Conservation (phyloP, 192 early-diverging fungal species). For the Rhizoclosmatium sp. region DNA sequence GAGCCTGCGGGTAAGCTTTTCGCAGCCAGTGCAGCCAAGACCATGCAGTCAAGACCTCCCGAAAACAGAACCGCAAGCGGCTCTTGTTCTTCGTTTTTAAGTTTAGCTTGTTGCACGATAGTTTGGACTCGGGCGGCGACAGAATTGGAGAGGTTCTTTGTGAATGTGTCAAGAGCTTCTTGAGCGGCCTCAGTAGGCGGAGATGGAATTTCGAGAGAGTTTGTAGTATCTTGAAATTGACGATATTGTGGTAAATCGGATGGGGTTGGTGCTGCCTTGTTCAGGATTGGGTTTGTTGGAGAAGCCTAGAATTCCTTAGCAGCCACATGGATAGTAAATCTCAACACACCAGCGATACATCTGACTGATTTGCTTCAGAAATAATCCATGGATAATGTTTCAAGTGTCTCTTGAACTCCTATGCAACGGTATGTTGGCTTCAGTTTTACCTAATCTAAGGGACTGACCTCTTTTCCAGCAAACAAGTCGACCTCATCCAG, state of each 20-base stretch:
- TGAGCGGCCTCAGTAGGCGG: background rate
- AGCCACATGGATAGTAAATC: too few relatives aligned
- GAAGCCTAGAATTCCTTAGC: background rate
- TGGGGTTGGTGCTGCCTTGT: background rate
- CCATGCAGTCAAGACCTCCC: conserved; percentile 93
- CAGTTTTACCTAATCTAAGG: background rate
- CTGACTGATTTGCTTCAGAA: background rate
- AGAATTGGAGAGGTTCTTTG: background rate
- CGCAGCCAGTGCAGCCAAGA: conserved; percentile 83
- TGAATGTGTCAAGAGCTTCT: background rate
- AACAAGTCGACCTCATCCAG: conserved; percentile 13
- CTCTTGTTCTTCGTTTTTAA: background rate
- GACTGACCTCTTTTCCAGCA: conserved; percentile 16
- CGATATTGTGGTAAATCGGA: background rate
- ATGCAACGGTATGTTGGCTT: background rate
- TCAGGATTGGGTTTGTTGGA: conserved; percentile 20
- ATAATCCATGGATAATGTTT: conserved; percentile 21
- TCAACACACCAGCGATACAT: too few relatives aligned
- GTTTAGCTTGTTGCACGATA: conserved; percentile 7
- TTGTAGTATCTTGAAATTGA: background rate
- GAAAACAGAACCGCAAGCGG: conserved; percentile 77
- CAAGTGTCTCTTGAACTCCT: conserved; percentile 16
- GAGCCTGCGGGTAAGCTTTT: conserved; percentile 72
- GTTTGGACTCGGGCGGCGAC: conserved; percentile 22
- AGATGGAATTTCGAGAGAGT: conserved; percentile 13